phyloP scores from a whole-genome alignment of 176 grass and related monocot species.

The Dendrocalamus sinicus region DNA sequence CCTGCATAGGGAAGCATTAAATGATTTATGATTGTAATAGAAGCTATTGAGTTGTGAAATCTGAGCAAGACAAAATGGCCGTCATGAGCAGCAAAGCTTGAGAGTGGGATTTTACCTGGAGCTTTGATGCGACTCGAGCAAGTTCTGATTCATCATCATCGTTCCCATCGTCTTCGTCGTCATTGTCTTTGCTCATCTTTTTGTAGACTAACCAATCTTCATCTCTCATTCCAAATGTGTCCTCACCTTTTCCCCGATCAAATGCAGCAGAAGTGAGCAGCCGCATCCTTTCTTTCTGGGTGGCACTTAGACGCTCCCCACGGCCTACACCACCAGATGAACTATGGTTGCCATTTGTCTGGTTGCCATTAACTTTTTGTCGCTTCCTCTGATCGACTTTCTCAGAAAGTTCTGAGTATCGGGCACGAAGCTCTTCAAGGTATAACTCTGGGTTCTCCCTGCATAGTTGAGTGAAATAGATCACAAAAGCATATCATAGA shows the following conservation, averaged over 20 bases:
- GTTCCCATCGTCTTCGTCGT: slow-evolving; percentile 73
- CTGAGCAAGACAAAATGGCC: slow-evolving; percentile 24
- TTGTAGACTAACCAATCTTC: slow-evolving; percentile 99
- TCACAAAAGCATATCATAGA: slow-evolving; percentile 31
- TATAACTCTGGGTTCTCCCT: slow-evolving; percentile 97
- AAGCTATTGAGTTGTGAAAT: slow-evolving; percentile 5
- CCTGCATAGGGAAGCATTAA: slow-evolving; percentile 48
- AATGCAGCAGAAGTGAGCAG: slow-evolving; percentile 86
- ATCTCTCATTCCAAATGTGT: slow-evolving; percentile 90
- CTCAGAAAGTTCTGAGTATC: slow-evolving; percentile 78
- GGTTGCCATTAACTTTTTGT: slow-evolving; percentile 73
- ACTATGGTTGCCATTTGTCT: slow-evolving; percentile 67
- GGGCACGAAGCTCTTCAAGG: slow-evolving; percentile 73
- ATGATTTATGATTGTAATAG: slow-evolving; percentile 10
- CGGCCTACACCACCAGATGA: slow-evolving; percentile 78
- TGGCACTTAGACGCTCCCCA: slow-evolving; percentile 88
- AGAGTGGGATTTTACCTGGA: slow-evolving; percentile 60
- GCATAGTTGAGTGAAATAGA: slow-evolving; percentile 40
- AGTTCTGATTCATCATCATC: slow-evolving; percentile 90
- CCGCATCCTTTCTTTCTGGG: slow-evolving; percentile 94
- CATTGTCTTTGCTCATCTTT: slow-evolving; percentile 92
- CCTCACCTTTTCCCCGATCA: slow-evolving; percentile 95
- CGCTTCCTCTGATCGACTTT: slow-evolving; percentile 85
- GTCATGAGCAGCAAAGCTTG: neutral
- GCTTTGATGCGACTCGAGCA: slow-evolving; percentile 63